Percentiles rank a stretch among this genome's conserved stretches.
Conservation (phyloP, 108 stramenopile genomes). For the Pseudonitzschia pungens region DNA sequence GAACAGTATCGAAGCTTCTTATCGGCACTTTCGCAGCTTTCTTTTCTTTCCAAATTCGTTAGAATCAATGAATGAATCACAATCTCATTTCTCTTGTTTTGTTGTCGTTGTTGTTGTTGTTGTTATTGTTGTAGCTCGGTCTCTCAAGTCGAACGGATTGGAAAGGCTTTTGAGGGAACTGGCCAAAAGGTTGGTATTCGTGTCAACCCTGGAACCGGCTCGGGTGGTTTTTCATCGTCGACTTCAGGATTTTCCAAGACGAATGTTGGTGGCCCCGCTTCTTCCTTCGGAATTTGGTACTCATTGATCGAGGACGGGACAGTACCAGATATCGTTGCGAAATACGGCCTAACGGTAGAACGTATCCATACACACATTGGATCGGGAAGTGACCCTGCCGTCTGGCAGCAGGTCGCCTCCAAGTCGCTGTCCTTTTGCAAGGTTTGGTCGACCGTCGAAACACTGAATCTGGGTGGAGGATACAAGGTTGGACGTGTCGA, state of each 20-base stretch:
- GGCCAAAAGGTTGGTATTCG: slow-evolving; percentile 90
- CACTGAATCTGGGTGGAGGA: slow-evolving; percentile 95
- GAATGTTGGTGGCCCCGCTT: slow-evolving; percentile 96
- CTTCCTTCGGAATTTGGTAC: slow-evolving; percentile 96
- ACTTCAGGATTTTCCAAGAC: slow-evolving; percentile 90
- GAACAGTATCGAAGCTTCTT: neutral
- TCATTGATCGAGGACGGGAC: slow-evolving; percentile 77
- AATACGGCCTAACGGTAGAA: slow-evolving; percentile 88
- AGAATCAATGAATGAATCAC: neutral
- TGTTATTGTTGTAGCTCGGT: slow-evolving; percentile 85
- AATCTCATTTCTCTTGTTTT: neutral
- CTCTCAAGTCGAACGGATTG: slow-evolving; percentile 88
- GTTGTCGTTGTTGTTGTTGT: too few relatives aligned
- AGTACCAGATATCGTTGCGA: slow-evolving; percentile 82
- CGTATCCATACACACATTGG: slow-evolving; percentile 99
- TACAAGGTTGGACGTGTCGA: slow-evolving; percentile 98
- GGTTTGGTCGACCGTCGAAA: slow-evolving; percentile 79
- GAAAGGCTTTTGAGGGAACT: slow-evolving; percentile 75
- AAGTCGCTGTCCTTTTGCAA: slow-evolving; percentile 89
- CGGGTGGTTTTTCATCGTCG: slow-evolving; percentile 92
- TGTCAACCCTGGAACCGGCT: slow-evolving; percentile 96
- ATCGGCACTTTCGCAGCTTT: too few relatives aligned
- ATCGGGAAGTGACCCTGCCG: slow-evolving; percentile 93
- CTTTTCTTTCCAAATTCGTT: neutral
- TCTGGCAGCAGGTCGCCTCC: slow-evolving; percentile 92